Evolutionary conservation across 2,329 filamentous ascomycete genomes (phyloP), one percentile per base, ranked within the genome.

Genomic region (Amphichorda felina): DNA sequence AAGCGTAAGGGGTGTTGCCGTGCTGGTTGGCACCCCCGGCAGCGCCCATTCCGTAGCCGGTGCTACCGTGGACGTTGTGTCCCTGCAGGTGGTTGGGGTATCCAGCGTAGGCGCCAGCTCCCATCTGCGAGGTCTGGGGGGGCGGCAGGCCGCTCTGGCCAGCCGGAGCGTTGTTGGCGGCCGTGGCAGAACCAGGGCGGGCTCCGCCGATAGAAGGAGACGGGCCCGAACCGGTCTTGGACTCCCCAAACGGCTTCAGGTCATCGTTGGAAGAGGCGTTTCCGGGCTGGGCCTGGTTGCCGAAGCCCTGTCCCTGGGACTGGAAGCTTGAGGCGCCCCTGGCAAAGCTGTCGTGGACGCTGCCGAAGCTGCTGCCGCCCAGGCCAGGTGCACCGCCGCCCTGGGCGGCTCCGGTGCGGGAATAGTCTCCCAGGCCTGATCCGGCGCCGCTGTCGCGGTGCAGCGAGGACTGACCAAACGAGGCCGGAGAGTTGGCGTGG

Each of bases 221-320:
- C 9, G 72, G 70, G 2, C 72, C 72, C 27, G 66, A 59, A 8
- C 58, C 59, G 14, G 61, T 48, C 63, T 76, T 76, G 45, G 60
- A 50, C 15, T 76, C 72, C 34, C 68, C 68, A 40, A 72, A 76
- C 0, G 69, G 68, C 63, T 76, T 76, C 53, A 76, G 48, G 21
- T 76, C 72, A 40, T 76, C 72, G 30, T 44, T 21, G 10, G 39
- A 41, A 8, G 63, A 55, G 6, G 59, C 57, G 26, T 58, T 57
- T 30, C 50, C 57, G 3, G 62, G 57, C 50, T 73, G 71, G 6
- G 60, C 56, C 37, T 69, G 62, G 37, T 57, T 64, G 50, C 62
- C 67, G 51, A 70, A 77, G 1, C 61, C 59, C 49, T 74, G 72
- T 9, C 60, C 60, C 47, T 73, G 71, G 11, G 68, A 64, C 47